Conservation (phyloP, 2,329 filamentous ascomycete genomes). For the Aspergillus alliaceus region DNA sequence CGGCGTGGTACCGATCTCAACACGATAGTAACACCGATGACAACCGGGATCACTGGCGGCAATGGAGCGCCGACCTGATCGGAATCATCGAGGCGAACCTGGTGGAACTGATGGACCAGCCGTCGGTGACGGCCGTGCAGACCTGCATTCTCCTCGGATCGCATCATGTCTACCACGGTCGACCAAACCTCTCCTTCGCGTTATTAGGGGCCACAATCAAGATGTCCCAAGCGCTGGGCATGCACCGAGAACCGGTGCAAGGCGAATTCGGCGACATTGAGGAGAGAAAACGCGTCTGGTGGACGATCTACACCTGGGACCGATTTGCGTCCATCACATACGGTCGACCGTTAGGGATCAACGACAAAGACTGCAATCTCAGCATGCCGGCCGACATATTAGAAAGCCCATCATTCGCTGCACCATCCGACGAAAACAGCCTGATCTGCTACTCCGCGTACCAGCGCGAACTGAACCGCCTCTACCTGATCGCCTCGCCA, state of each 20-base stretch:
- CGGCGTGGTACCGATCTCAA: constrained; percentile 40
- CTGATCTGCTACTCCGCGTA: constrained; percentile 24
- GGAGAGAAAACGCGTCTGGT: constrained; percentile 43
- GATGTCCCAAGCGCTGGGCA: constrained; percentile 34
- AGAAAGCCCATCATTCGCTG: constrained; percentile 32
- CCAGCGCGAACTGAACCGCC: constrained; percentile 24
- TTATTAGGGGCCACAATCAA: constrained; percentile 40
- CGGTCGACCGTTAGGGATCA: constrained; percentile 42
- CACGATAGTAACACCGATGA: constrained; percentile 12
- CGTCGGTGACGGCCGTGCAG: constrained; percentile 39
- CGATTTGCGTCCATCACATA: constrained; percentile 44
- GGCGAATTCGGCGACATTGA: constrained; percentile 28
- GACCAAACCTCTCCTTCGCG: constrained; percentile 41
- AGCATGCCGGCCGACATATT: constrained; percentile 34
- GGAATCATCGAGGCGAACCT: constrained; percentile 33
- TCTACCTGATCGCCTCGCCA: constrained; percentile 24
- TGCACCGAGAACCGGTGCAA: constrained; percentile 31
- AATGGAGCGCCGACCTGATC: constrained; percentile 17
- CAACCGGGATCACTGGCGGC: constrained; percentile 10
- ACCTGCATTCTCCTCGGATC: constrained; percentile 42
- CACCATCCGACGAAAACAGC: not conserved
- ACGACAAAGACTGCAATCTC: constrained; percentile 41
- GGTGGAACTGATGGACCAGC: constrained; percentile 44
- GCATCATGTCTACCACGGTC: constrained; percentile 45
- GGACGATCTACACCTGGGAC: constrained; percentile 47